Conservation (phyloP, 331 rosid genomes). For the Malus hybrid region DNA sequence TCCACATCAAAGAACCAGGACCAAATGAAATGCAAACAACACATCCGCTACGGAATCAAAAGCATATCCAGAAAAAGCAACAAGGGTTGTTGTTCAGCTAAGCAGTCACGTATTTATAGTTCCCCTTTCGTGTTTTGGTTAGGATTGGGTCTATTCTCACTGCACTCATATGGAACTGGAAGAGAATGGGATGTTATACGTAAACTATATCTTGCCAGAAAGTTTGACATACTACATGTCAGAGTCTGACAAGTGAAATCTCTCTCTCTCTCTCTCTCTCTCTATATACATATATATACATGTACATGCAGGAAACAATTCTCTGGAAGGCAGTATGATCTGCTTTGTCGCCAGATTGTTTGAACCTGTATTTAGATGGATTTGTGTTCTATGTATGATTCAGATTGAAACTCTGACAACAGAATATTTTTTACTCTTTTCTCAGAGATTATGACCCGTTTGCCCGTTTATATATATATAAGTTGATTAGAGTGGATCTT, state of each 20-base stretch:
- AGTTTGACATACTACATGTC: not conserved
- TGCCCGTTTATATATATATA: too few species aligned
- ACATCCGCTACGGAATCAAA: conserved; percentile 26
- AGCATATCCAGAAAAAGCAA: conserved; percentile 21
- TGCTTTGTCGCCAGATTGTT: too few species aligned
- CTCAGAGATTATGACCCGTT: too few species aligned
- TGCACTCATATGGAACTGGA: conserved; percentile 24
- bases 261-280: not conserved
- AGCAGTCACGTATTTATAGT: not conserved
- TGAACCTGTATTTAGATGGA: too few species aligned
- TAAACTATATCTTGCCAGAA: not conserved
- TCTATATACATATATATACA: not conserved
- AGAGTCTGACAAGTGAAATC: not conserved
- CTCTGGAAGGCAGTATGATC: too few species aligned
- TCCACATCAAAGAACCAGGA: not conserved
- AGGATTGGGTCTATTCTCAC: conserved; percentile 53
- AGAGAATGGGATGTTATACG: conserved; percentile 30
- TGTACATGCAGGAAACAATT: too few species aligned
- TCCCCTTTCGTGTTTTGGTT: conserved; percentile 21
- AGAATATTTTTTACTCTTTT: too few species aligned
- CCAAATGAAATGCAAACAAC: conserved; percentile 8
- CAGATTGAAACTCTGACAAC: too few species aligned
- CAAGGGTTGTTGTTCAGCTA: conserved; percentile 28
- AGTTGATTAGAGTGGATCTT: too few species aligned
- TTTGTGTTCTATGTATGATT: not conserved